Conservation (phyloP, 1,139 yeast genomes). For the Meyerozyma elateridarum region DNA sequence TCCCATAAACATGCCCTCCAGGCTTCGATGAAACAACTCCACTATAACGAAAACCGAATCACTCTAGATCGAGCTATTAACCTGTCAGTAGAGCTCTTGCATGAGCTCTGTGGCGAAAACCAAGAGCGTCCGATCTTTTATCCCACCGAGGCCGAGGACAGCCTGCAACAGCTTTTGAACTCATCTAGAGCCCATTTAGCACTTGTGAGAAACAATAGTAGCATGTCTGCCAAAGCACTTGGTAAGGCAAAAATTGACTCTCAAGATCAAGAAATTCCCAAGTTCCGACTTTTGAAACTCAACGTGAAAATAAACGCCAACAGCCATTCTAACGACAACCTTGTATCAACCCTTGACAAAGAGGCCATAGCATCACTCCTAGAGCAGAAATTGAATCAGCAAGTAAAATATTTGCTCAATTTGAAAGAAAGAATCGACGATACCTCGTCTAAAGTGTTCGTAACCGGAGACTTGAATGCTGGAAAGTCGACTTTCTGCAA, state of each 20-base stretch:
- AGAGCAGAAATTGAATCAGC: conserved; percentile 58
- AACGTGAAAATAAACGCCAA: conserved; percentile 56
- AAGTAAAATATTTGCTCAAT: conserved; percentile 65
- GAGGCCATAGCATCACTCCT: conserved; percentile 60
- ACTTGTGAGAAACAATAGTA: conserved; percentile 39
- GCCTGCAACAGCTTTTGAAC: conserved; percentile 34
- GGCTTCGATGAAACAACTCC: conserved; percentile 59
- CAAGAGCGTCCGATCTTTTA: conserved; percentile 59
- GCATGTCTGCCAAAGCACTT: conserved; percentile 22
- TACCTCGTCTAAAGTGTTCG: conserved; percentile 87
- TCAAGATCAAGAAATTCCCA: conserved; percentile 24
- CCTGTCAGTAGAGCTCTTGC: conserved; percentile 49
- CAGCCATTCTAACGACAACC: conserved; percentile 32
- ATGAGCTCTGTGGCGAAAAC: conserved; percentile 54
- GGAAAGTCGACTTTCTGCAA: conserved; percentile 97
- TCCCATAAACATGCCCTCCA: conserved; percentile 18
- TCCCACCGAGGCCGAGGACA: conserved; percentile 43
- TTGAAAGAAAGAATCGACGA: conserved; percentile 84
- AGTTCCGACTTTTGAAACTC: conserved; percentile 58
- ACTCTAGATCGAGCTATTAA: conserved; percentile 61
- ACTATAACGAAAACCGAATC: conserved; percentile 63
- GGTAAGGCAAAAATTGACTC: conserved; percentile 26
- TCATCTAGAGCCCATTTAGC: conserved; percentile 48
- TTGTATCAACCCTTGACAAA: conserved; percentile 55
- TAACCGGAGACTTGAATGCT: conserved; percentile 95